These are phyloP conservation scores for Candida tallmaniae DNA, from an alignment of 805 yeast genomes.

Conservation along the genomic window DNA sequence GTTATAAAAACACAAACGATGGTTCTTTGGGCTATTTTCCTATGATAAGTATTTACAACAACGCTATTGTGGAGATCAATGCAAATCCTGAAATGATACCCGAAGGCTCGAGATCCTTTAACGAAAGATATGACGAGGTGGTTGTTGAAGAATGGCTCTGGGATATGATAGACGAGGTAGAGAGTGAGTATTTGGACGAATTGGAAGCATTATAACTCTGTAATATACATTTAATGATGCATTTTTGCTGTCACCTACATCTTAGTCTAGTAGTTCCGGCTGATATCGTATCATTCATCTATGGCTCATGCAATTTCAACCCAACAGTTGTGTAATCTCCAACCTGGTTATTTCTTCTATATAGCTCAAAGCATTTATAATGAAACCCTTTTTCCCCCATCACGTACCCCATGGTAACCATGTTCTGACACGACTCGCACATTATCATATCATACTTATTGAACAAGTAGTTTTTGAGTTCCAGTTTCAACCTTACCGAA, in stretches of 20 bases:
- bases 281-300: no score
- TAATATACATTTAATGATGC: no score
- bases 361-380: conserved; percentile 42
- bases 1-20: conserved; percentile 56
- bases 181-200: conserved; percentile 51
- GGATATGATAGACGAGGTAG: conserved; percentile 84
- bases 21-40: conserved; percentile 91
- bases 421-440: conserved; percentile 50
- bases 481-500: conserved; percentile 38
- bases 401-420: conserved; percentile 49
- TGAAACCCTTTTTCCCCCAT: conserved; percentile 47
- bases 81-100: conserved; percentile 53
- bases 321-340: conserved; percentile 3
- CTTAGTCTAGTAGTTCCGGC: no score
- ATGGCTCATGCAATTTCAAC: not conserved
- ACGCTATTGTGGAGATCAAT: conserved; percentile 70
- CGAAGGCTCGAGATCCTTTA: conserved; percentile 38
- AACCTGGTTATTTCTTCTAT: conserved; percentile 21
- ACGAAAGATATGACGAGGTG: conserved; percentile 59
- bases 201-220: conserved; percentile 20
- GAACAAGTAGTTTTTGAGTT: conserved; percentile 42
- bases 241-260: no score
- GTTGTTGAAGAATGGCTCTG: conserved; percentile 77
- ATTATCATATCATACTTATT: conserved; percentile 17
- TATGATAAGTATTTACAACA: conserved; percentile 74